These are phyloP conservation scores for Vigna hirtella DNA, from an alignment of 306 rosid genomes.

Conservation along the genomic window DNA sequence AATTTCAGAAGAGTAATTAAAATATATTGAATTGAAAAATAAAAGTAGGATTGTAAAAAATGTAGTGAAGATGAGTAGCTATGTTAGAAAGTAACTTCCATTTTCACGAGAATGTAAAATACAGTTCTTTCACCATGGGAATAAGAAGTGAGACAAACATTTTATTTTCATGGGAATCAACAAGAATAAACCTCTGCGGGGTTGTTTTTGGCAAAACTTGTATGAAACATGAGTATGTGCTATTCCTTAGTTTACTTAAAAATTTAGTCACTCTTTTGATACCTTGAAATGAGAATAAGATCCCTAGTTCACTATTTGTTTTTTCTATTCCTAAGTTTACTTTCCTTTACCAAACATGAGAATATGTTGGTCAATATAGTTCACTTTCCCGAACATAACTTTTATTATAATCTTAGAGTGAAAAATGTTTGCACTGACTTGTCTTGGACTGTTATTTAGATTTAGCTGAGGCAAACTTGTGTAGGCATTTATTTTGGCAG, in stretches of 20 bases:
- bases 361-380: not conserved
- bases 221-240: not conserved
- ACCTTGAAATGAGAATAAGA: not conserved
- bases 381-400: not conserved
- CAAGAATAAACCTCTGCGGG: not conserved
- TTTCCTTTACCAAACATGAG: not conserved
- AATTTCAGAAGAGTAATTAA: not conserved
- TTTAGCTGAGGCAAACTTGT: conserved; percentile 26
- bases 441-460: conserved; percentile 13
- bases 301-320: no score
- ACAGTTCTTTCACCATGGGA: not conserved
- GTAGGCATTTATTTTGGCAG: conserved; percentile 20
- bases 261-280: not conserved
- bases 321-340: no score
- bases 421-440: not conserved
- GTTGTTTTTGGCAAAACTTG: not conserved
- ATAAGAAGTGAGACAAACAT: not conserved
- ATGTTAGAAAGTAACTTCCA: not conserved
- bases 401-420: not conserved
- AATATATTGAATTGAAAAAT: not conserved
- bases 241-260: not conserved
- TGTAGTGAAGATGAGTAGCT: not conserved
- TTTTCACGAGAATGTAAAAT: not conserved
- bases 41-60: not conserved
- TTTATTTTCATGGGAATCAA: not conserved